A percentile compares a stretch with the other conserved stretches of the same genome.
Evolutionary conservation across 1,139 yeast species (phyloP).

Genomic region (Candida dubliniensis): DNA sequence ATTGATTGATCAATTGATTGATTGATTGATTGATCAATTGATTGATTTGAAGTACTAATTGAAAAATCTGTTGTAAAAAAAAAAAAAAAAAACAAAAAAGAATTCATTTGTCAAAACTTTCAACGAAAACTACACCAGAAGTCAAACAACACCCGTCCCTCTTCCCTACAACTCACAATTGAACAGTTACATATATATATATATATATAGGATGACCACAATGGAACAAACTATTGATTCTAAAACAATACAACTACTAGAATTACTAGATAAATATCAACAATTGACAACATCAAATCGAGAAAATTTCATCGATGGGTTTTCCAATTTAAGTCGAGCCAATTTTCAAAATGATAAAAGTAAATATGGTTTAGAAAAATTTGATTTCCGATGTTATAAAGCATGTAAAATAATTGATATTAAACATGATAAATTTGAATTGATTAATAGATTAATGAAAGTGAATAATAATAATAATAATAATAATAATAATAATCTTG

Average conservation of each 20-base stretch:
- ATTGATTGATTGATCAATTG: too few relatives aligned
- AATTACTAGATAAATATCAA: conserved; percentile 33
- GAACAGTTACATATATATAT: not conserved
- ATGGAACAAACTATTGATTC: conserved; percentile 14
- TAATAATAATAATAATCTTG: too few relatives aligned
- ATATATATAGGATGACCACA: not conserved
- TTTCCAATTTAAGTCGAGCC: conserved; percentile 40
- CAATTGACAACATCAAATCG: conserved; percentile 20
- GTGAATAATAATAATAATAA: not conserved
- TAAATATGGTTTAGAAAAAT: conserved; percentile 24
- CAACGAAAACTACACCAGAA: not conserved
- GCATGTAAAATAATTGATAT: conserved; percentile 24
- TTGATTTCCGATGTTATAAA: conserved; percentile 31
- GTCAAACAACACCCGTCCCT: not conserved
- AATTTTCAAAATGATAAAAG: conserved; percentile 23
- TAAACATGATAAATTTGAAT: conserved; percentile 10
- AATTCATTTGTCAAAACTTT: too few relatives aligned
- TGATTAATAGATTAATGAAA: conserved; percentile 15
- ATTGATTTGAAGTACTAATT: too few relatives aligned
- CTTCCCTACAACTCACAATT: not conserved
- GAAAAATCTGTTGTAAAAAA: too few relatives aligned
- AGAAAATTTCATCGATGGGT: conserved; percentile 30
- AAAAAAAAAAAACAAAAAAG: too few relatives aligned
- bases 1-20: too few relatives aligned
- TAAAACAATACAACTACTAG: conserved; percentile 24